Conservation (phyloP, 177 flowering plant genomes). For the Vitis hybrid region DNA sequence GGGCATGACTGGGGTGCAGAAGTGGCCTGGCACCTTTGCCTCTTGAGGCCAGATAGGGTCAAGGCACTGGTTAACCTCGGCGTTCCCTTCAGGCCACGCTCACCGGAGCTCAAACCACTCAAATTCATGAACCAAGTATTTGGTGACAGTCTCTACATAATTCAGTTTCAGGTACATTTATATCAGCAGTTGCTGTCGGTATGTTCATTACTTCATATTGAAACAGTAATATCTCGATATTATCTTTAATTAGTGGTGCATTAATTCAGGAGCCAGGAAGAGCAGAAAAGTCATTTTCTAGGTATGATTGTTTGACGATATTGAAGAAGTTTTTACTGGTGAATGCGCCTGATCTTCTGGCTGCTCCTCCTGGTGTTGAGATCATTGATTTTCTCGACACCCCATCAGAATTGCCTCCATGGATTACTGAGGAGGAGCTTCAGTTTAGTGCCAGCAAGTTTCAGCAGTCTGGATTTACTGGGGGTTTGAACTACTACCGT, state of each 20-base stretch:
- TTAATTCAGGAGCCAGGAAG: slow-evolving; percentile 10
- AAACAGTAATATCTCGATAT: no score
- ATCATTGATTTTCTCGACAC: slow-evolving; percentile 19
- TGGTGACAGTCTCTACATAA: not conserved
- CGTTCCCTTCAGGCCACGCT: slow-evolving; percentile 23
- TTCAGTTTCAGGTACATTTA: no score
- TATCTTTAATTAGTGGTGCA: no score
- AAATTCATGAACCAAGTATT: not conserved
- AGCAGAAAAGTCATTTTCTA: slow-evolving; percentile 8
- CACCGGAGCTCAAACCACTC: slow-evolving; percentile 16
- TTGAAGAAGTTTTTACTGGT: slow-evolving; percentile 9
- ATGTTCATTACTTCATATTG: slow-evolving; percentile 9
- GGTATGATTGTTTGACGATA: not conserved
- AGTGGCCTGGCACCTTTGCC: slow-evolving; percentile 39
- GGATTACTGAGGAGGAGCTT: slow-evolving; percentile 12
- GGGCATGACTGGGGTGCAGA: slow-evolving; percentile 47
- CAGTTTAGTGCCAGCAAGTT: slow-evolving; percentile 18
- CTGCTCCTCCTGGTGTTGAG: slow-evolving; percentile 28
- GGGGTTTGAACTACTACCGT: slow-evolving; percentile 36
- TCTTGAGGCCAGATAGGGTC: slow-evolving; percentile 38
- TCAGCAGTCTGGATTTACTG: slow-evolving; percentile 25
- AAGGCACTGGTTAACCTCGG: slow-evolving; percentile 30
- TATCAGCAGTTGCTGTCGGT: no score
- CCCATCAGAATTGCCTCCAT: slow-evolving; percentile 10
- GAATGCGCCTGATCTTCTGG: slow-evolving; percentile 1